phyloP scores from a whole-genome alignment of 1,284 basidiomycete genomes.

The Ustilago trichophora region DNA sequence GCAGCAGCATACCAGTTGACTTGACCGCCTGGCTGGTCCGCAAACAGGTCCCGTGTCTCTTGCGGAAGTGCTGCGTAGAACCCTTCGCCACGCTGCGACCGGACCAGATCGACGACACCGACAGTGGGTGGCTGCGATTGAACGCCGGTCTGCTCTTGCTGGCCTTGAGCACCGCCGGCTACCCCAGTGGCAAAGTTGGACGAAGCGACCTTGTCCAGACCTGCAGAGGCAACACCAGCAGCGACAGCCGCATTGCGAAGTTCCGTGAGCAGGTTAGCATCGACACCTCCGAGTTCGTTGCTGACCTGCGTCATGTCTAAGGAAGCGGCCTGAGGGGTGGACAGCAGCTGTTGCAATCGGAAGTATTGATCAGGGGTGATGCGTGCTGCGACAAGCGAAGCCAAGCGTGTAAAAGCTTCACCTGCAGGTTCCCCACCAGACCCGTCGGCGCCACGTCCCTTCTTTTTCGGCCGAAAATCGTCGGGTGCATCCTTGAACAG shows the following conservation, averaged over 20 bases:
- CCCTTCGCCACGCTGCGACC: conserved; percentile 50
- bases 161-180: too few relatives aligned
- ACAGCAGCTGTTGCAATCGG: conserved; percentile 42
- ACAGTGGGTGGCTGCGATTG: conserved; percentile 21
- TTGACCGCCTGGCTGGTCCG: conserved; percentile 43
- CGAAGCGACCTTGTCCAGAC: conserved; percentile 25
- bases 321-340: conserved; percentile 29
- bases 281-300: conserved; percentile 33
- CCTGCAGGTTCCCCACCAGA: conserved; percentile 17
- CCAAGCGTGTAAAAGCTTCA: conserved; percentile 36
- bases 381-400: conserved; percentile 32
- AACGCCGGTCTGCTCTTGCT: conserved; percentile 1
- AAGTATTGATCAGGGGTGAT: conserved; percentile 40
- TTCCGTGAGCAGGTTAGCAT: conserved; percentile 29
- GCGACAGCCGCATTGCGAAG: conserved; percentile 38
- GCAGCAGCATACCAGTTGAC: conserved; percentile 58
- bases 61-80: conserved; percentile 45
- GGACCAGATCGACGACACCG: conserved; percentile 35
- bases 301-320: conserved; percentile 41
- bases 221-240: conserved; percentile 17
- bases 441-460: conserved; percentile 16
- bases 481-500: conserved; percentile 47
- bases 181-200: conserved; percentile 23
- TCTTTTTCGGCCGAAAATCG: conserved; percentile 35
- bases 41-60: conserved; percentile 50